Evolutionary conservation across 345 rosid species (phyloP), one percentile per base, ranked within the genome.

Genomic region (Populus pruinosa): DNA sequence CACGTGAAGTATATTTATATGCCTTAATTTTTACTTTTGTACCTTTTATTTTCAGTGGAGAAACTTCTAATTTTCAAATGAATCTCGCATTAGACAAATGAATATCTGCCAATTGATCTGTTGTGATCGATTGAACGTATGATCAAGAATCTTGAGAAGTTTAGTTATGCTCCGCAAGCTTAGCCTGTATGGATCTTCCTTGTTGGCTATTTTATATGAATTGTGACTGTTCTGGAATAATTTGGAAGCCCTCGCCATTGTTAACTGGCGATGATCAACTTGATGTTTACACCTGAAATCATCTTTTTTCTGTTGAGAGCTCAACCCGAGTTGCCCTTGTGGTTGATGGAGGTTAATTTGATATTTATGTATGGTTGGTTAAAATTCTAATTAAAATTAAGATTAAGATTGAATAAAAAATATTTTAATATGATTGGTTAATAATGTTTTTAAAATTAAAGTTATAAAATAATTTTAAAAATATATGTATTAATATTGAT

Each of bases 1-100:
- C 29, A 18, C 43, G 59, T 29, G 64, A 36, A 41, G 17, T 66
- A 27, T 25, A 68, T 71, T 75, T 61, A 56, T n/a, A 73, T 59
- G 35, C 74, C 59, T 33, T 65, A n/a, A 12, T 35, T 78, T 70
- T 74, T n/a, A 13, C 35, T 21, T 78, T 21, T 43, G 70, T 65
- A 50, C 68, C 17, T 36, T 29, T 2, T 71, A 8, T 67, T 33
- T 64, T 49, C 73, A 31, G 23, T 55, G 69, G 39, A 43, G 55
- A 12, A 3, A 65, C 17, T 55, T 67, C 27, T 13, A 70, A 20
- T 73, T 78, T 38, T 78, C 61, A n/a, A 76, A 56, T 78, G 61
- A 55, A 64, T 47, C 29, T 21, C 33, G 64, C 29, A 59, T 59
- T 17, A 29, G 38, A 75, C 75, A 29, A 70, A 20, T 38, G 6